Base-by-base conservation (phyloP, 176 grass and related monocot genomes). In the Bonia amplexicaulis region DNA sequence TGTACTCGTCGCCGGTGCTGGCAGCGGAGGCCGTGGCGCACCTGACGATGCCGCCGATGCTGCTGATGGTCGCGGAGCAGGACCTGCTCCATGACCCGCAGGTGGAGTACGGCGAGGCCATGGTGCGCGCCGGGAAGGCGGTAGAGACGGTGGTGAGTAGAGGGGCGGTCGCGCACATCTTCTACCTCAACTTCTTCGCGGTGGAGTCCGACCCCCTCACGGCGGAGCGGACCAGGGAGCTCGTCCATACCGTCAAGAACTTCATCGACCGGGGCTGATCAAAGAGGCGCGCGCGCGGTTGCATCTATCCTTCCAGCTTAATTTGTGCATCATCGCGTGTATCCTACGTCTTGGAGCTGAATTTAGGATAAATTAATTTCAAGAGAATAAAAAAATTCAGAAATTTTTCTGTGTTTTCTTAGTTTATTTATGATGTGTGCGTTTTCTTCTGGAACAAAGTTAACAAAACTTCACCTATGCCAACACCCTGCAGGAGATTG, bases 111-210 rank as follows among this genome's bases (percentile, higher is more conserved):
- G 66, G 54, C 0, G 63, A 90, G 47, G 88, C 45, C 5, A 90
- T 82, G 80, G 25, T 9, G 25, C n/a, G 2, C 0, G 37, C 1
- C 7, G 53, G 84, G 20, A 82, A 86, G 39, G 15, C 16, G 6
- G 78, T 79, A 40, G 6, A 64, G 26, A 42, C 66, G 44, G 62
- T 82, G 20, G 60, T 81, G 19, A 90, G 88, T 14, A 29, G 9
- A 7, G 83, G 71, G 6, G 5, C 16, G 3, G 74, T 90, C 23
- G 10, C 22, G 9, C 88, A 90, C 75, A 0, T 86, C 27, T 90
- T 90, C 83, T 90, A 82, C 46, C 88, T 86, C 39, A 86, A 90
- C 40, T 85, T 82, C 46, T 72, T 90, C 3, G 88, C 71, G 0
- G 88, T 86, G 12, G 33, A 90, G 52, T 66, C 69, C 2, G 88